These are phyloP conservation scores for Ogataea pignaliae DNA, from an alignment of 805 yeast genomes.

Conservation along the genomic window DNA sequence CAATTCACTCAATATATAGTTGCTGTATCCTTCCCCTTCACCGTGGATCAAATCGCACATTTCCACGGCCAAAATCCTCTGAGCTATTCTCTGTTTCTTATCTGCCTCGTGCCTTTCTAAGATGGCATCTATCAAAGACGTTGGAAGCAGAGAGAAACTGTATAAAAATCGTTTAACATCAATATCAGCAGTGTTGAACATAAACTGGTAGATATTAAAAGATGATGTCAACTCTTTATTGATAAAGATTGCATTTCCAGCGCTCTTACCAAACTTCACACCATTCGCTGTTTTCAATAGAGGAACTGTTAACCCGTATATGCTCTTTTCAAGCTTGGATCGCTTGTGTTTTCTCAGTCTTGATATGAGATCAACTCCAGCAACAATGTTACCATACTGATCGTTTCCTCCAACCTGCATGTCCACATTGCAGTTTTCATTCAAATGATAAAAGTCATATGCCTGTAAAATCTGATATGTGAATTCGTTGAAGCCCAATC, in stretches of 20 bases:
- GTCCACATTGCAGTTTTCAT: conserved; percentile 50
- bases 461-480: conserved; percentile 92
- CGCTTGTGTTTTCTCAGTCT: conserved; percentile 37
- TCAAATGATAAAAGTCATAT: conserved; percentile 83
- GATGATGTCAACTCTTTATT: conserved; percentile 72
- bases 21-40: conserved; percentile 62
- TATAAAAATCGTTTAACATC: conserved; percentile 67
- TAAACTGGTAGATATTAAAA: conserved; percentile 79
- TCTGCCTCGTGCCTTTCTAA: conserved; percentile 47
- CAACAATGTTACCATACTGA: conserved; percentile 97
- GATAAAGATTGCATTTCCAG: conserved; percentile 93
- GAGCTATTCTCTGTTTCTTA: conserved; percentile 70
- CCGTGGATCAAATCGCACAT: conserved; percentile 89
- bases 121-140: conserved; percentile 50
- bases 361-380: conserved; percentile 84
- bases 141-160: conserved; percentile 75
- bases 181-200: conserved; percentile 73
- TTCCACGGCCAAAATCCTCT: conserved; percentile 73
- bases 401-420: conserved; percentile 95
- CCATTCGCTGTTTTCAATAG: conserved; percentile 83
- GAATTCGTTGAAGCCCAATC: conserved; percentile 91
- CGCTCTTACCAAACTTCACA: conserved; percentile 93
- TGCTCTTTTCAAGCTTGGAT: conserved; percentile 19
- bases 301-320: conserved; percentile 86
- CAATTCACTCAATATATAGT: conserved; percentile 62